Conservation (phyloP, 2,329 filamentous ascomycete genomes). For the Rhytidhysteron rufulum region DNA sequence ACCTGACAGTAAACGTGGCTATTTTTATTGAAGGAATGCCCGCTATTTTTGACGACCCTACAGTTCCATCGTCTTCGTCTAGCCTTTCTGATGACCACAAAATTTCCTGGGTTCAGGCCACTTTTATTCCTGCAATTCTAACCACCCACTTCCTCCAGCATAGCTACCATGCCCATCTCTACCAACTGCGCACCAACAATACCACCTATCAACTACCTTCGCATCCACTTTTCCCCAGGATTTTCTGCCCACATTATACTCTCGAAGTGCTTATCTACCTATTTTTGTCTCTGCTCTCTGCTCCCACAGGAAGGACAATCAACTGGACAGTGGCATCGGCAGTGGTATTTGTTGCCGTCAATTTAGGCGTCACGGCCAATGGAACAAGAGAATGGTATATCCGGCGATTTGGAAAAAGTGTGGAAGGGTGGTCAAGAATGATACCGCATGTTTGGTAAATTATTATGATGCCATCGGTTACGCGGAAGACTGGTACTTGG, state of each 20-base stretch:
- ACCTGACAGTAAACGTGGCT: slow-evolving; percentile 66
- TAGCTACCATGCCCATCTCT: slow-evolving; percentile 49
- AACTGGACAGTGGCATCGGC: slow-evolving; percentile 73
- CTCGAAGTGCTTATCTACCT: slow-evolving; percentile 84
- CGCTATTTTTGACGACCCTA: slow-evolving; percentile 47
- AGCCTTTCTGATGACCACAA: neutral
- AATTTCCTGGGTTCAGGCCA: slow-evolving; percentile 31
- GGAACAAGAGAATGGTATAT: slow-evolving; percentile 63
- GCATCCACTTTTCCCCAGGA: slow-evolving; percentile 64
- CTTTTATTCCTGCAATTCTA: slow-evolving; percentile 62
- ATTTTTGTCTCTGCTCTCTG: slow-evolving; percentile 68
- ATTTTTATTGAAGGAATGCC: slow-evolving; percentile 78
- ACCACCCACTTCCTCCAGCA: slow-evolving; percentile 71
- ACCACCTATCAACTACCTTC: slow-evolving; percentile 76
- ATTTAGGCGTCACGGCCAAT: slow-evolving; percentile 76
- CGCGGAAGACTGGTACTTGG: too few relatives aligned
- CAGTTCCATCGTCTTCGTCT: neutral
- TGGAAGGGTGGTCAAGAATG: too few relatives aligned
- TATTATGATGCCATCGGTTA: slow-evolving; percentile 30
- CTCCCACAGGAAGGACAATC: slow-evolving; percentile 60
- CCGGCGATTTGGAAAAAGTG: slow-evolving; percentile 27
- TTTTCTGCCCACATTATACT: slow-evolving; percentile 88
- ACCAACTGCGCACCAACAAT: slow-evolving; percentile 33
- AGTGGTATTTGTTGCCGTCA: slow-evolving; percentile 69
- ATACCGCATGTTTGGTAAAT: slow-evolving; percentile 24